Evolutionary conservation across 805 yeast species (phyloP), one percentile per base, ranked within the genome.

Genomic region (Candida nonsorbophila): DNA sequence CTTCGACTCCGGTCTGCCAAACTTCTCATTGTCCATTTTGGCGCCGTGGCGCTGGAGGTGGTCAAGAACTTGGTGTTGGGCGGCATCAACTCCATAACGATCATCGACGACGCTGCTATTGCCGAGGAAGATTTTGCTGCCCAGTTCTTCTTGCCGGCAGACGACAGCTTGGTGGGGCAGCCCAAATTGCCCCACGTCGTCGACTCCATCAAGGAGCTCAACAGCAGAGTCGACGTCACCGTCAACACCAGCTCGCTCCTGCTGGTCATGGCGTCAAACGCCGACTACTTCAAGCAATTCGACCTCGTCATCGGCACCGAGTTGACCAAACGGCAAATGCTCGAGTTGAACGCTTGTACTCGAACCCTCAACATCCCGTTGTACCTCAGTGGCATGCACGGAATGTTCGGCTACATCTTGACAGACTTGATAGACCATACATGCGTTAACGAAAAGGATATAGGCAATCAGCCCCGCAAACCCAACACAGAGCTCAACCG

Each of bases 51-150:
- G 5, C 75, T 79, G 10, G 98, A 90, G 52, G 68, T 84, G 7
- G 74, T 79, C 20, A 90, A 92, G 55, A 88, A 88, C 52, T 53
- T 92, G 27, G 84, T 84, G 12, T 67, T 92, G 14, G 94, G 95
- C 16, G 98, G 98, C 4, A 64, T 90, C 33, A 95, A 94, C 3
- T 62, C 79, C 1, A 55, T 90, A 16, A 78, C 79, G n/a, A 59
- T 92, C 0, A 48, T 79, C 32, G 97, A 88, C 55, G 45, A 54
- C 19, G 57, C 77, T 3, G 43, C 27, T 0, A 73, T 84, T 1
- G 48, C 53, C 2, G 81, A 72, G 20, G 74, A 69, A 23, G 95
- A 85, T 47, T 67, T 82, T 34, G 77, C 77, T 3, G 69, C 78
- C 1, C 92, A 87, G 51, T 88, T 86, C 53, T 84, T 85, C 49